These are phyloP conservation scores for Agaricus sinodeliciosus DNA, from an alignment of 768 basidiomycete genomes.

Conservation along the genomic window DNA sequence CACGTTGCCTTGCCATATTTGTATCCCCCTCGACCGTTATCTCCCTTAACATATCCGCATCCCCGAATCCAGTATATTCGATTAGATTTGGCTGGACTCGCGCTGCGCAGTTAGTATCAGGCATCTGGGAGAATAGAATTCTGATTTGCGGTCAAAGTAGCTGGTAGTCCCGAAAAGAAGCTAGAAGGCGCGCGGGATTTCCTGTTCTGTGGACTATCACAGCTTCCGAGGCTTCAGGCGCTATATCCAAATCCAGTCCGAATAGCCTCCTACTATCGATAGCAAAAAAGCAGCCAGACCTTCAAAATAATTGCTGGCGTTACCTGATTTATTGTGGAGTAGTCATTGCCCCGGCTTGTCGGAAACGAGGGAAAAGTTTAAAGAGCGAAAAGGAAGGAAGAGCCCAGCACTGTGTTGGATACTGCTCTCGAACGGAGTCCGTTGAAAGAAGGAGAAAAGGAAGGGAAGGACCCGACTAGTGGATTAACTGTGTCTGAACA, in stretches of 20 bases:
- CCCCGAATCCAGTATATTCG: neutral
- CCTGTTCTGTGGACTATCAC: neutral
- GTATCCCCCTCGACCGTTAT: neutral
- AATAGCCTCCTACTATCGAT: neutral
- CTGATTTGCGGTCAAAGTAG: neutral
- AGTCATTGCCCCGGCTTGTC: neutral
- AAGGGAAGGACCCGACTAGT: neutral
- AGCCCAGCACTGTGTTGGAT: neutral
- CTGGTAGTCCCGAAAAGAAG: neutral
- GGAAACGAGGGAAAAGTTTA: neutral
- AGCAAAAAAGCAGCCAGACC: neutral
- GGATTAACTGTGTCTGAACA: conserved; percentile 6
- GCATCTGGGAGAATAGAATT: neutral
- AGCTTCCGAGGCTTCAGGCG: neutral
- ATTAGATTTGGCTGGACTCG: neutral
- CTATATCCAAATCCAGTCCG: neutral
- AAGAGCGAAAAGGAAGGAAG: conserved; percentile 6
- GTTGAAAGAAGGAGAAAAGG: conserved; percentile 5
- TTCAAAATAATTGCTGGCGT: neutral
- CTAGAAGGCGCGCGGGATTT: neutral
- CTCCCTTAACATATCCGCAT: neutral
- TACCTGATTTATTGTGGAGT: neutral
- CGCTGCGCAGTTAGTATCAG: neutral
- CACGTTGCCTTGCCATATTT: conserved; percentile 11
- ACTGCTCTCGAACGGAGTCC: neutral